Base-by-base conservation (phyloP, 495 filamentous ascomycete species). In the Penicillium coprophilum region DNA sequence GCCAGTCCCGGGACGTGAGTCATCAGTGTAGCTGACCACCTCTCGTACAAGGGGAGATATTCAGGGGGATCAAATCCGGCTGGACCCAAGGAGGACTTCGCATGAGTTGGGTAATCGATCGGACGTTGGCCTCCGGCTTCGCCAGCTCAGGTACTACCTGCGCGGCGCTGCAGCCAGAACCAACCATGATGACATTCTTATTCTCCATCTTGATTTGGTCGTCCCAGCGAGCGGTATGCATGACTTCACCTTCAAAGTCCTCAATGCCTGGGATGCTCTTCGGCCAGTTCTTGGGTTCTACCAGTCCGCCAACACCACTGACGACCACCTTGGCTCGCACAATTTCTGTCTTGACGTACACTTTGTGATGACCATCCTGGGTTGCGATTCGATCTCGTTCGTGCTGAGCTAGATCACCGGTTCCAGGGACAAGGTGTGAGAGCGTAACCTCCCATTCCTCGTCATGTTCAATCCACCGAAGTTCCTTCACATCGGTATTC, bases 91-190 rank as follows among this genome's bases (percentile, higher is more conserved):
- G 85, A 19, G 85, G 82, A 23, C 80, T 80, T 9, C 85, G 65
- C 79, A 87, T 85, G 27, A 87, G 49, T 46, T 87, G 85, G 1
- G 81, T 84, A 6, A 87, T 76, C 9, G 80, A 85, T 61, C 80
- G 84, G 30, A 76, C 81, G 24, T 75, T 73, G 58, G 65, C 70
- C 17, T 71, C 72, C 46, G 65, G 62, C 31, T 76, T 64, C 0
- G 58, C 66, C 10, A 81, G 49, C 36, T 59, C 58, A 1, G 78
- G 74, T 9, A 80, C 65, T 15, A 80, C 66, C 44, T 81, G 78
- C 8, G 77, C 76, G 17, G 73, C 73, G 65, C 72, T 82, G 64
- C 84, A 88, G 9, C 85, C 85, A 11, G 84, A 84, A 4, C 85
- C 85, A 48, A 88, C 64, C 21, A 88, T 73, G 38, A 85, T 72